Conservation (phyloP, 108 stramenopile genomes). For the Cyclotella choctawhatcheeana region DNA sequence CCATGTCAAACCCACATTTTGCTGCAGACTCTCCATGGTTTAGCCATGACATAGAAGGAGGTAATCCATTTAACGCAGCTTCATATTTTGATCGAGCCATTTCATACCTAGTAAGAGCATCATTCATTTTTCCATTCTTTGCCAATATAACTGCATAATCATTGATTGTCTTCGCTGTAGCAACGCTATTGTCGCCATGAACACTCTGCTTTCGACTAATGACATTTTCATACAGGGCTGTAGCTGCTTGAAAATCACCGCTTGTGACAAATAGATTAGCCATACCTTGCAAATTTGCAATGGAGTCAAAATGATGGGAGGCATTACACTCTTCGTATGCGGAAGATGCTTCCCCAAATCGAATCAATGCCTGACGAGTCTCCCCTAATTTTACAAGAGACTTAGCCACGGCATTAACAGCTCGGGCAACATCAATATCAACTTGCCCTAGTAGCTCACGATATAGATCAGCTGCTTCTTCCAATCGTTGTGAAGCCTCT, state of each 20-base stretch:
- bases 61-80: constrained; percentile 59
- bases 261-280: constrained; percentile 80
- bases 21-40: constrained; percentile 71
- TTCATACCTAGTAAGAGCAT: constrained; percentile 80
- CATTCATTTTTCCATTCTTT: constrained; percentile 86
- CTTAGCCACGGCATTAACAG: constrained; percentile 78
- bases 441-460: constrained; percentile 68
- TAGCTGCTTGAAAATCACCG: constrained; percentile 82
- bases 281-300: constrained; percentile 82
- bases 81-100: constrained; percentile 69
- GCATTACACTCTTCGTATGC: constrained; percentile 85
- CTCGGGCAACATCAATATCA: constrained; percentile 72
- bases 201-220: constrained; percentile 77
- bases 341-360: constrained; percentile 84
- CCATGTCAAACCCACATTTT: constrained; percentile 87
- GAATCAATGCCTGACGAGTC: constrained; percentile 71
- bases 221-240: constrained; percentile 85
- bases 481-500: constrained; percentile 80
- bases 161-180: constrained; percentile 87
- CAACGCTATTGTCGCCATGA: constrained; percentile 73
- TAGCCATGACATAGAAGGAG: constrained; percentile 55
- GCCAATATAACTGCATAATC: constrained; percentile 87
- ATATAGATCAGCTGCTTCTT: constrained; percentile 79
- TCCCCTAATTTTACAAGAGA: constrained; percentile 80
- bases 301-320: constrained; percentile 79